Evolutionary conservation across 2,329 filamentous ascomycete species (phyloP), one percentile per base, ranked within the genome.

Genomic region (Rhinocladiella mackenziei): DNA sequence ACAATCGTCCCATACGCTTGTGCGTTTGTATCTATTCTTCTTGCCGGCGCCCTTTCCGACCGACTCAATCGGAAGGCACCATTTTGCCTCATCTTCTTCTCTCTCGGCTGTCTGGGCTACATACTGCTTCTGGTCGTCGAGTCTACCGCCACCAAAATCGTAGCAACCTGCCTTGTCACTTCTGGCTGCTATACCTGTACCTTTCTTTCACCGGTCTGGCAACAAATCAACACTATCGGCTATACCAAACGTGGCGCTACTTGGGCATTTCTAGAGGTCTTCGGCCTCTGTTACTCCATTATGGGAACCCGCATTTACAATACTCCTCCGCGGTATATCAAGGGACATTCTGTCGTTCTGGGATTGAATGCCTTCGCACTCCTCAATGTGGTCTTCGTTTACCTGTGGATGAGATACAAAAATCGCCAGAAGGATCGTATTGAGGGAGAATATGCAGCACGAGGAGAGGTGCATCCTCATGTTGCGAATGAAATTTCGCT

Each of bases 201-300:
- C 10, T 23, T 44, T 3, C 14, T 51, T 22, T 18, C 13, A 17
- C 30, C 35, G n/a, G 35, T 32, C 3, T 51, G 48, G 48, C 28
- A 32, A n/a, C 13, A 38, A 17, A 26, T 14, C 39, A 40, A n/a
- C 30, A 30, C 38, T 13, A 29, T 14, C 17, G 40, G 40, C 39
- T 51, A 39, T 31, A 51, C 48, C 10, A 47, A 51, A 26, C 39
- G 44, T 14, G 18, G 15, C 17, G 41, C 44, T 4, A 34, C 48
- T n/a, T 48, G 34, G 34, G 44, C 44, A n/a, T 7, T 48, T 9
- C 8, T 22, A 5, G 29, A 51, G 20, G 25, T 51, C 13, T 40
- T 48, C 23, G 34, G 13, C 3, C 39, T 41, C 11, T 19, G 33
- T 42, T 33, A 39, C 31, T 40, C 32, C 25, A 50, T 50, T 23